phyloP scores from a whole-genome alignment of 176 grass and related monocot species.

The Triticum aestivum region DNA sequence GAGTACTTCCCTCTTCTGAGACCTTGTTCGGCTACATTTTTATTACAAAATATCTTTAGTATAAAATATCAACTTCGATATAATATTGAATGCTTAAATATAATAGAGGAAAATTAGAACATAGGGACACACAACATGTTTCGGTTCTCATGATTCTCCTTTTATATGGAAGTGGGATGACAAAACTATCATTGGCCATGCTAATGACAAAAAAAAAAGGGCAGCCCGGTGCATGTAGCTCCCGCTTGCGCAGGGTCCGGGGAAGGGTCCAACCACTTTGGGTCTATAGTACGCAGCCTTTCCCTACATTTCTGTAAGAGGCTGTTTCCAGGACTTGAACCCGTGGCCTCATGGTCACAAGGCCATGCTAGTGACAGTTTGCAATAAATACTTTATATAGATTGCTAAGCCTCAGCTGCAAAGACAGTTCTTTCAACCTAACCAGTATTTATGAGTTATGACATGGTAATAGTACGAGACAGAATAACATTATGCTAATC shows the following conservation, averaged over 20 bases:
- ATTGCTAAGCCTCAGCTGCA: background rate
- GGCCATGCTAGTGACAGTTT: background rate
- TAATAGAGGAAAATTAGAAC: background rate
- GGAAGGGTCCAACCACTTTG: too few relatives aligned
- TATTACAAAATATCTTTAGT: background rate
- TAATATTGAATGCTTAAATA: background rate
- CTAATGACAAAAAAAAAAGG: background rate
- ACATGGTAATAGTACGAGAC: background rate
- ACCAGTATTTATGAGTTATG: background rate
- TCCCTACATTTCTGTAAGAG: too few relatives aligned
- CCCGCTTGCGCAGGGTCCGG: too few relatives aligned
- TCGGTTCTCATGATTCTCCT: background rate
- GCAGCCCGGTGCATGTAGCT: too few relatives aligned
- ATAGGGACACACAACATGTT: background rate
- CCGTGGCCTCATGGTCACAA: too few relatives aligned
- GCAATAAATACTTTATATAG: background rate
- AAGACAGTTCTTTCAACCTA: conserved; percentile 6
- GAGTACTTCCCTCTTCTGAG: background rate
- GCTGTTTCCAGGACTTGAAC: too few relatives aligned
- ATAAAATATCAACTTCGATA: background rate
- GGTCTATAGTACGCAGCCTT: too few relatives aligned
- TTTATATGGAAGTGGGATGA: background rate
- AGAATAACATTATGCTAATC: background rate
- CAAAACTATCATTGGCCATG: background rate
- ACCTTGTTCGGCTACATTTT: conserved; percentile 10